Conservation (phyloP, 495 filamentous ascomycete genomes). For the Amphirosellinia nigrospora region DNA sequence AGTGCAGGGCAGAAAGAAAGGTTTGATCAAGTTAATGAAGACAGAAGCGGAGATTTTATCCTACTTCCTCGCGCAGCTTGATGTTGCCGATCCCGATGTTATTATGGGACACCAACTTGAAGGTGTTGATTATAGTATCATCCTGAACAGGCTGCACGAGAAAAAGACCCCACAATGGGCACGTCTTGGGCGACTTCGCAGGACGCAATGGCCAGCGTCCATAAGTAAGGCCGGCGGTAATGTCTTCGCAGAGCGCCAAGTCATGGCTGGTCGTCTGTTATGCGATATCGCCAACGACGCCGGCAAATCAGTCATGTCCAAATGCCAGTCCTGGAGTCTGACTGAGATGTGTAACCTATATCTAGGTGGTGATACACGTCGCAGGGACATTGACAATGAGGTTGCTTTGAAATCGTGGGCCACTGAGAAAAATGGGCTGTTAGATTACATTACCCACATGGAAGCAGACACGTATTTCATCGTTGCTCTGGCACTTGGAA, state of each 20-base stretch:
- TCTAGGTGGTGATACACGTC: constrained; percentile 67
- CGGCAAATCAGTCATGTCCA: constrained; percentile 95
- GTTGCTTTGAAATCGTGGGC: constrained; percentile 88
- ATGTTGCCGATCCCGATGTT: constrained; percentile 89
- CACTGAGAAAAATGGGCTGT: constrained; percentile 77
- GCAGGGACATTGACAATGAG: constrained; percentile 87
- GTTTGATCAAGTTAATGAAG: constrained; percentile 78
- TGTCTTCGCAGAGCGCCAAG: constrained; percentile 89
- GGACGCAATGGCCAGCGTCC: constrained; percentile 84
- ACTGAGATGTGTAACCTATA: constrained; percentile 96
- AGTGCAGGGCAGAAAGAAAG: constrained; percentile 63
- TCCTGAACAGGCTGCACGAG: constrained; percentile 85
- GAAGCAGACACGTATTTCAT: constrained; percentile 97
- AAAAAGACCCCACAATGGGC: constrained; percentile 94
- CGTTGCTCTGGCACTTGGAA: constrained; percentile 81
- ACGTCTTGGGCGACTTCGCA: constrained; percentile 82
- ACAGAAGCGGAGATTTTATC: constrained; percentile 82
- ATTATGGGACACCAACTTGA: constrained; percentile 95
- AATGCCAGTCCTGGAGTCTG: constrained; percentile 97
- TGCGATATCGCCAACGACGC: constrained; percentile 97
- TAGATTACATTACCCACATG: constrained; percentile 91
- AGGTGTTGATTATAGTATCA: constrained; percentile 91
- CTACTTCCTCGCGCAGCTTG: constrained; percentile 86
- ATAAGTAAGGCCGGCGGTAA: constrained; percentile 84
- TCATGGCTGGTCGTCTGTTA: constrained; percentile 86